Evolutionary conservation across 176 grass and related monocot genomes (phyloP).

Genomic region (Carex scoparia): DNA sequence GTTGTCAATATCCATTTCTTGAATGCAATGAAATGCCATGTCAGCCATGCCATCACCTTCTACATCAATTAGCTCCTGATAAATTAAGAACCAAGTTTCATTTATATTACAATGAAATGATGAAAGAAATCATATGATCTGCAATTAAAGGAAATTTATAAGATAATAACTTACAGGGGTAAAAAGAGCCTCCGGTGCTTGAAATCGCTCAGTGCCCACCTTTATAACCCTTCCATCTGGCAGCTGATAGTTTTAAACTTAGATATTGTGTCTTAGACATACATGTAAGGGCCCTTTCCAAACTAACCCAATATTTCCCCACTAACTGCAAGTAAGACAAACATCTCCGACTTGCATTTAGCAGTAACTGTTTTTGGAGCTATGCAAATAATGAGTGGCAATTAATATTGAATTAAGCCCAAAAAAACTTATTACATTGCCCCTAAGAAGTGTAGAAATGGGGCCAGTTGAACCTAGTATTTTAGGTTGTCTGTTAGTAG

Average conservation of each 20-base stretch:
- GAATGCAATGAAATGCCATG: slow-evolving; percentile 94
- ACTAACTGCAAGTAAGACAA: background rate
- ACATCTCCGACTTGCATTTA: background rate
- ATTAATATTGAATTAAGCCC: background rate
- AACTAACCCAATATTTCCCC: background rate
- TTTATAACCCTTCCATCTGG: slow-evolving; percentile 99
- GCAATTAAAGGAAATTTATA: slow-evolving; percentile 4
- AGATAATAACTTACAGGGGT: slow-evolving; percentile 52
- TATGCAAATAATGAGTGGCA: background rate
- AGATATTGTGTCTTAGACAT: background rate
- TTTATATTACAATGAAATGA: slow-evolving; percentile 5
- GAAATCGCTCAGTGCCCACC: slow-evolving; percentile 93
- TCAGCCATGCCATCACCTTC: slow-evolving; percentile 97
- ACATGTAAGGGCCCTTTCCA: background rate
- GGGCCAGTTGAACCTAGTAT: background rate
- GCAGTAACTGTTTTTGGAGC: background rate
- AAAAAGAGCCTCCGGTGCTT: slow-evolving; percentile 95
- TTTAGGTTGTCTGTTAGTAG: background rate
- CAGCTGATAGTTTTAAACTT: slow-evolving; percentile 55
- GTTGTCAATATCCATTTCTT: slow-evolving; percentile 99
- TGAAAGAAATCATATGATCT: background rate
- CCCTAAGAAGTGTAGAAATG: background rate
- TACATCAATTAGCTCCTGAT: slow-evolving; percentile 89
- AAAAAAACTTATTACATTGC: background rate
- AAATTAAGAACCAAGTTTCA: background rate